These are phyloP conservation scores for Termitomyces sp. DNA, from an alignment of 768 basidiomycete species.

Conservation along the genomic window DNA sequence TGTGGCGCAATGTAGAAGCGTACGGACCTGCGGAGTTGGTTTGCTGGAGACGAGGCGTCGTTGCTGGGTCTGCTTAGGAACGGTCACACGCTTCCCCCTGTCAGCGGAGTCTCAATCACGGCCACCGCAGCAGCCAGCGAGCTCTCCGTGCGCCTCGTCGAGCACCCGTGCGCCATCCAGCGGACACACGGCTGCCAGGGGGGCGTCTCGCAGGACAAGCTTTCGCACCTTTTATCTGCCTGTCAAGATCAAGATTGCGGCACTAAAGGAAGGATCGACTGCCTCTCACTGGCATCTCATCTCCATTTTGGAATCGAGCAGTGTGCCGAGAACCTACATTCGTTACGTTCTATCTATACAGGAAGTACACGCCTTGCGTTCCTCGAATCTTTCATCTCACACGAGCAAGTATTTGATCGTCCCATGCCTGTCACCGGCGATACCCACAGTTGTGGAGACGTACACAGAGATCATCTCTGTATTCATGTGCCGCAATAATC, in stretches of 20 bases:
- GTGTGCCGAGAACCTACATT: slow-evolving; percentile 8
- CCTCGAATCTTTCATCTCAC: background rate
- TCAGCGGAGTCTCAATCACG: slow-evolving; percentile 13
- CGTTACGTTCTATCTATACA: background rate
- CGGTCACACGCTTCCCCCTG: slow-evolving; percentile 12
- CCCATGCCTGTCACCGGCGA: background rate
- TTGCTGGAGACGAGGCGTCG: slow-evolving; percentile 4
- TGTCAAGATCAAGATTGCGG: slow-evolving; percentile 9
- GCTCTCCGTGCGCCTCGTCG: background rate
- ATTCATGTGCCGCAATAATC: background rate
- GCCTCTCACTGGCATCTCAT: background rate
- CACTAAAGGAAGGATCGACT: slow-evolving; percentile 10
- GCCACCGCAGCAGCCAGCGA: background rate
- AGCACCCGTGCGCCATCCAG: background rate
- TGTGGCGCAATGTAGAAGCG: background rate
- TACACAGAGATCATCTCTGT: background rate
- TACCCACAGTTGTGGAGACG: background rate
- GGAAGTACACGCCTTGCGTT: background rate
- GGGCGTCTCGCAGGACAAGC: background rate
- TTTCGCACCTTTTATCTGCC: slow-evolving; percentile 4
- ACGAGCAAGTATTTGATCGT: background rate
- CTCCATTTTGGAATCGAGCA: slow-evolving; percentile 8
- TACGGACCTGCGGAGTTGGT: background rate
- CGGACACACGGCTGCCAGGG: background rate
- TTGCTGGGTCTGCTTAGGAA: slow-evolving; percentile 8